Evolutionary conservation across 805 yeast genomes (phyloP).

Genomic region (Cyberlindnera mycetangii): DNA sequence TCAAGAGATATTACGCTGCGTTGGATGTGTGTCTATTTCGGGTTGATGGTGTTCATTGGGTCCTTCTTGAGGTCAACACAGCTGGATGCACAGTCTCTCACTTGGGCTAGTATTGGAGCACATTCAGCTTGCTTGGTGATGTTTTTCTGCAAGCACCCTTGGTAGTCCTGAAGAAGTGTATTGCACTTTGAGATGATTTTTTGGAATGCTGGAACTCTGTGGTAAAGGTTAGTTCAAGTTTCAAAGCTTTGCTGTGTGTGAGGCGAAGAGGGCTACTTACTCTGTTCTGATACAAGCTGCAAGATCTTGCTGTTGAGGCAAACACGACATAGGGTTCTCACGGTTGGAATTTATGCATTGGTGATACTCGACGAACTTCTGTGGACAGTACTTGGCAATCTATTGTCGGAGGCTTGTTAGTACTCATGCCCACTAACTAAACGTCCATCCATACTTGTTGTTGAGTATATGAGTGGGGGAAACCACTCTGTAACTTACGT

Average conservation of each 20-base stretch:
- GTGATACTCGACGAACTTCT: constrained; percentile 67
- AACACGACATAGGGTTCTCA: constrained; percentile 50
- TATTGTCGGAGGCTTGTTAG: constrained; percentile 11
- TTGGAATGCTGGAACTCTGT: constrained; percentile 65
- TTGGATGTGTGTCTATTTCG: background rate
- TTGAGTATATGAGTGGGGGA: background rate
- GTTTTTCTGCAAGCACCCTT: constrained; percentile 55
- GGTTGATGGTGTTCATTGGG: constrained; percentile 14
- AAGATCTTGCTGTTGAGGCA: constrained; percentile 51
- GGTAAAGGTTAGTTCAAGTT: background rate
- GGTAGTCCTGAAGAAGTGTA: constrained; percentile 56
- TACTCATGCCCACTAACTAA: too few relatives aligned
- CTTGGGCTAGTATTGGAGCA: constrained; percentile 45
- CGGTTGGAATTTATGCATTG: constrained; percentile 62
- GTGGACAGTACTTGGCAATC: constrained; percentile 74
- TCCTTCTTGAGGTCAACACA: constrained; percentile 31
- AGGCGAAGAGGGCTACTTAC: constrained; percentile 11
- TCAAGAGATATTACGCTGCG: too few relatives aligned
- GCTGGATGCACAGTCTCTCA: constrained; percentile 61
- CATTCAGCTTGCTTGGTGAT: constrained; percentile 48
- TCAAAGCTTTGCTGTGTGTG: background rate
- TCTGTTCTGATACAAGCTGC: constrained; percentile 57
- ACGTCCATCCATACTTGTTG: too few relatives aligned
- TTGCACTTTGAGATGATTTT: constrained; percentile 64
- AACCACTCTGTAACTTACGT: constrained; percentile 37